Percentiles rank a stretch among this genome's conserved stretches.
These are phyloP conservation scores for Akanthomyces lecanii DNA, from an alignment of 2,329 filamentous ascomycete genomes.

Conservation along the genomic window DNA sequence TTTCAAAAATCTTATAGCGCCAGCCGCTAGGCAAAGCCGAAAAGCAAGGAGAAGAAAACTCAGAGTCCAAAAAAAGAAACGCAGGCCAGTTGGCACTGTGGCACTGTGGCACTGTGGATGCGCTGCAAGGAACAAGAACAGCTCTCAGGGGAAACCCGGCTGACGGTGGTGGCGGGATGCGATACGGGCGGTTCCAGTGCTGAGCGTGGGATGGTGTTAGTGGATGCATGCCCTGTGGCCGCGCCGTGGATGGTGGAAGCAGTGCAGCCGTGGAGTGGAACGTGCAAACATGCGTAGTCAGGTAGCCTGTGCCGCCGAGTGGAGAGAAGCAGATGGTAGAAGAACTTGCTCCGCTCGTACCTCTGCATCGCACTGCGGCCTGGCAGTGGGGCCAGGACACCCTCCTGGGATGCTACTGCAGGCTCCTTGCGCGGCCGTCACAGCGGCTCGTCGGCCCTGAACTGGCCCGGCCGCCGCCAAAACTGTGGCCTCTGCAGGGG, in stretches of 20 bases:
- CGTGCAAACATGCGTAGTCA: neutral
- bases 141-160: neutral
- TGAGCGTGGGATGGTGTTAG: neutral
- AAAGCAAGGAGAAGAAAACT: neutral
- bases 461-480: neutral
- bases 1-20: neutral
- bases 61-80: neutral
- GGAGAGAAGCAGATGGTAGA: neutral
- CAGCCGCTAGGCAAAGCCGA: neutral
- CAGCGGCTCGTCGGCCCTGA: neutral
- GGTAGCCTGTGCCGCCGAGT: no score
- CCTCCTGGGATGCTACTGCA: neutral
- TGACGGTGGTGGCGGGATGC: neutral
- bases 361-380: neutral
- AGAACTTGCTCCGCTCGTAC: neutral
- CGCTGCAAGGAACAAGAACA: neutral
- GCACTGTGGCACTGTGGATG: neutral
- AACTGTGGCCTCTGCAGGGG: neutral
- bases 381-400: neutral
- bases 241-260: neutral
- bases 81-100: no score
- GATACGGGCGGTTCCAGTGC: neutral
- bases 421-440: neutral
- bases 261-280: neutral
- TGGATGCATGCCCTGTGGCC: neutral